Percentiles rank a stretch among this genome's conserved stretches.
Conservation (phyloP, 768 basidiomycete species). For the Tulasnella sp. region DNA sequence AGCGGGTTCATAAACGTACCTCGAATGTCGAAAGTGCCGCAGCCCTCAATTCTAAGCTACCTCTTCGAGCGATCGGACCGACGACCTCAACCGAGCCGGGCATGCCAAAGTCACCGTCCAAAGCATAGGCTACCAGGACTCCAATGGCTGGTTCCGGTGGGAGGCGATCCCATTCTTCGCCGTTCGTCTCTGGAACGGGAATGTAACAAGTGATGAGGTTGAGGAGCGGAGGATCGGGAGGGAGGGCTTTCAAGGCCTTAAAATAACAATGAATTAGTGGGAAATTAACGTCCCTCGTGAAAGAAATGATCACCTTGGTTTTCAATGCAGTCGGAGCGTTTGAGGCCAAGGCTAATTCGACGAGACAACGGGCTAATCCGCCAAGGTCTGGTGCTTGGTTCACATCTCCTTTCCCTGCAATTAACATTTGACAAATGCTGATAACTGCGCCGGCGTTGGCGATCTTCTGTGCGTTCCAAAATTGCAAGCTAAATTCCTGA, state of each 20-base stretch:
- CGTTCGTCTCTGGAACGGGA: slow-evolving; percentile 74
- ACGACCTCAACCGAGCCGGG: slow-evolving; percentile 38
- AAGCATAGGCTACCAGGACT: slow-evolving; percentile 70
- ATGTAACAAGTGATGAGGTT: slow-evolving; percentile 68
- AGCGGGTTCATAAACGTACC: slow-evolving; percentile 42
- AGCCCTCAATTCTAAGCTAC: slow-evolving; percentile 67
- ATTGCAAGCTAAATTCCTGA: slow-evolving; percentile 90
- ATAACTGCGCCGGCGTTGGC: slow-evolving; percentile 74
- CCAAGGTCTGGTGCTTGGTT: slow-evolving; percentile 43
- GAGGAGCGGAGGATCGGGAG: slow-evolving; percentile 60
- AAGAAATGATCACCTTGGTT: slow-evolving; percentile 51
- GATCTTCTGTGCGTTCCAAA: slow-evolving; percentile 92
- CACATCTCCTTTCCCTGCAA: slow-evolving; percentile 43
- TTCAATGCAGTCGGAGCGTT: slow-evolving; percentile 87
- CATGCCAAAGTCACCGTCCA: slow-evolving; percentile 80
- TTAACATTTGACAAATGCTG: slow-evolving; percentile 79
- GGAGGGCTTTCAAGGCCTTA: slow-evolving; percentile 57
- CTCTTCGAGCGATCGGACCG: slow-evolving; percentile 53
- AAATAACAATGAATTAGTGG: slow-evolving; percentile 21
- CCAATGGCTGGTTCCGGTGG: slow-evolving; percentile 78
- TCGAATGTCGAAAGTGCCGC: slow-evolving; percentile 81
- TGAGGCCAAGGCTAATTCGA: slow-evolving; percentile 87
- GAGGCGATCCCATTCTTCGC: slow-evolving; percentile 89
- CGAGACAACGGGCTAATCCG: slow-evolving; percentile 61
- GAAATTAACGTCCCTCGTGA: background rate